Conservation (phyloP, 441 rosid species). For the California macrophylla region DNA sequence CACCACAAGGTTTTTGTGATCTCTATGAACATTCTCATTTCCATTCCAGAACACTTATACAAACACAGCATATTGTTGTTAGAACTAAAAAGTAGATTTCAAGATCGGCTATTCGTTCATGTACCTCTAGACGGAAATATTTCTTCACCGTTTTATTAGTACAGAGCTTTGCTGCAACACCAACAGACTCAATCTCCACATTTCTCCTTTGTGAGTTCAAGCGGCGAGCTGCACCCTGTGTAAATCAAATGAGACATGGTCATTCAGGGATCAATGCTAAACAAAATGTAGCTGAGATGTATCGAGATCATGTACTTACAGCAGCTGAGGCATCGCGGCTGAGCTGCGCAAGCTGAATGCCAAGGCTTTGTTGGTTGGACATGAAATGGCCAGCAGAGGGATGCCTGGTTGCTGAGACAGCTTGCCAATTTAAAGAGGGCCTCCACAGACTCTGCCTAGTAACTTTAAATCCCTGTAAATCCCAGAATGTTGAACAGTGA, state of each 20-base stretch:
- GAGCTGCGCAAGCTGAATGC: conserved; percentile 32
- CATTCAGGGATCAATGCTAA: conserved; percentile 4
- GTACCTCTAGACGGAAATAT: conserved; percentile 30
- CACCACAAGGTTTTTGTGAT: no score
- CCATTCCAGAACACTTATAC: no score
- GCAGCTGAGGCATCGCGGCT: conserved; percentile 38
- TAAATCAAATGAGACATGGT: not conserved
- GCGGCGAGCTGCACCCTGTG: conserved; percentile 31
- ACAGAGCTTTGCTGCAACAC: conserved; percentile 23
- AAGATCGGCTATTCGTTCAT: not conserved
- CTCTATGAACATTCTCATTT: no score
- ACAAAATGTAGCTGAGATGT: not conserved
- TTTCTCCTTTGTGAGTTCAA: conserved; percentile 22
- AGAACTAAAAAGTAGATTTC: not conserved
- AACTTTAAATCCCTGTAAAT: conserved; percentile 27
- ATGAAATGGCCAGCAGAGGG: conserved; percentile 24
- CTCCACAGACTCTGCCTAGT: conserved; percentile 26
- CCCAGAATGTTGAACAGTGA: not conserved
- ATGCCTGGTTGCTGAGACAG: conserved; percentile 23
- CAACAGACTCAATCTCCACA: conserved; percentile 32
- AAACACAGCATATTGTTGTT: not conserved
- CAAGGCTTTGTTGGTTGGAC: conserved; percentile 36
- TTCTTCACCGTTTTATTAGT: conserved; percentile 23
- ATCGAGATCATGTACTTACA: conserved; percentile 19
- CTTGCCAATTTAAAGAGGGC: conserved; percentile 25